phyloP scores from a whole-genome alignment of 2,329 filamentous ascomycete species.

The Hypocrella siamensis region DNA sequence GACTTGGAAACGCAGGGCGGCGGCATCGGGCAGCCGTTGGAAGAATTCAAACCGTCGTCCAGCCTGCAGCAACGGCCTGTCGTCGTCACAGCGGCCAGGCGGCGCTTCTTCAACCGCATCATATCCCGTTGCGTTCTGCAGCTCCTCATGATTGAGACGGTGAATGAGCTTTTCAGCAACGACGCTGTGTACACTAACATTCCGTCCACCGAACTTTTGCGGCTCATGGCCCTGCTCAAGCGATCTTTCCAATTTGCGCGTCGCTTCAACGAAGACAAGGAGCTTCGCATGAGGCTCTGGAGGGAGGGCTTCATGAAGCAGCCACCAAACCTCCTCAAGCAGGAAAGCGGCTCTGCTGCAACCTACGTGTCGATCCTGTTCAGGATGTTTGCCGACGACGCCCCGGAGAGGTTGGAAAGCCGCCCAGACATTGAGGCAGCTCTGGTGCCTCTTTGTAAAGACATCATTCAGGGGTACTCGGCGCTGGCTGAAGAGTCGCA shows the following conservation, averaged over 20 bases:
- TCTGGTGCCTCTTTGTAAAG: conserved; percentile 83
- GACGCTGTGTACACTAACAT: conserved; percentile 90
- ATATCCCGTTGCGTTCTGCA: conserved; percentile 97
- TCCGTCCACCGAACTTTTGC: conserved; percentile 73
- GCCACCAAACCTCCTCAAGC: conserved; percentile 91
- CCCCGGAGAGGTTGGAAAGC: conserved; percentile 64
- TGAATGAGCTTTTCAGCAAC: conserved; percentile 96
- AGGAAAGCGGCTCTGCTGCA: conserved; percentile 81
- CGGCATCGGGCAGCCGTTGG: conserved; percentile 34
- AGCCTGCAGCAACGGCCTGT: conserved; percentile 75
- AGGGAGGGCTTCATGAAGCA: conserved; percentile 99
- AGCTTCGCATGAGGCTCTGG: conserved; percentile 86
- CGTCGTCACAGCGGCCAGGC: conserved; percentile 80
- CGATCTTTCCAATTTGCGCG: conserved; percentile 94
- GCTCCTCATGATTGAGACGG: conserved; percentile 97
- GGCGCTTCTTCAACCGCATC: conserved; percentile 97
- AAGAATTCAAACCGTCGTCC: conserved; percentile 73
- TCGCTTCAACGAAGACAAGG: conserved; percentile 95
- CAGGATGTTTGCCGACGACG: conserved; percentile 89
- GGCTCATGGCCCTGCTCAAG: conserved; percentile 87
- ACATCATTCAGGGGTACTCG: conserved; percentile 79
- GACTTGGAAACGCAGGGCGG: conserved; percentile 16
- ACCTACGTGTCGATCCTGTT: conserved; percentile 95
- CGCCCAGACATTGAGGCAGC: conserved; percentile 78
- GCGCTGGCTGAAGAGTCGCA: conserved; percentile 88